Base-by-base conservation (phyloP, 1,139 yeast genomes). In the Yamadazyma aaseri region DNA sequence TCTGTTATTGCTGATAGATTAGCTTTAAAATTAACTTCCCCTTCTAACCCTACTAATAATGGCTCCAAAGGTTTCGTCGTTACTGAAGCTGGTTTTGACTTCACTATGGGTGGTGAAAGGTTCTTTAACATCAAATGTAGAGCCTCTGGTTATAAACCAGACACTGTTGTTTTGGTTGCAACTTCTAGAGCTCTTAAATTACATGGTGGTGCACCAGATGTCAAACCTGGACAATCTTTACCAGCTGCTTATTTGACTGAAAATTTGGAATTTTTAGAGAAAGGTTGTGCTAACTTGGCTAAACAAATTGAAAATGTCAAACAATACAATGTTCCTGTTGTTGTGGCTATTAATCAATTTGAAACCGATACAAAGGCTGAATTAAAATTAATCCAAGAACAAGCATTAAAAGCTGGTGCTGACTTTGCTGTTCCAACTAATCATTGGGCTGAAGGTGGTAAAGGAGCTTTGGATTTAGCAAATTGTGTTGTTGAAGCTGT, bases 21-120 rank as follows among this genome's bases (percentile, higher is more conserved):
- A 49, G 90, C 87, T 3, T 66, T 84, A 58, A 81, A 82, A 51
- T 65, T 84, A 48, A 64, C 76, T n/a, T 60, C 74, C 25, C 70
- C 76, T 20, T 57, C 73, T 14, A 63, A 66, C 47, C 72, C 74
- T 20, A 65, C 59, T 36, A 66, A 68, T 48, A 58, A 55, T 37
- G 72, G 71, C 15, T 44, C 55, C 39, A 60, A 59, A 41, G 92
- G 92, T 36, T 84, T 72, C 47, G 94, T 84, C 35, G 82, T 84
- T 33, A 84, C 94, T 28, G 94, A 84, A 58, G 92, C 92, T 14
- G 94, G 94, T 29, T 84, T 84, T 53, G 94, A 84, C 57, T 84
- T 84, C 60, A 82, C 92, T 27, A 84, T 84, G 94, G 94, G 94
- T 47, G 94, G 94, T 50, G 94, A 84, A 65, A 71, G 94, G 58